Evolutionary conservation across 352 stramenopile species (phyloP).

Genomic region (Phytophthora agathidicida): DNA sequence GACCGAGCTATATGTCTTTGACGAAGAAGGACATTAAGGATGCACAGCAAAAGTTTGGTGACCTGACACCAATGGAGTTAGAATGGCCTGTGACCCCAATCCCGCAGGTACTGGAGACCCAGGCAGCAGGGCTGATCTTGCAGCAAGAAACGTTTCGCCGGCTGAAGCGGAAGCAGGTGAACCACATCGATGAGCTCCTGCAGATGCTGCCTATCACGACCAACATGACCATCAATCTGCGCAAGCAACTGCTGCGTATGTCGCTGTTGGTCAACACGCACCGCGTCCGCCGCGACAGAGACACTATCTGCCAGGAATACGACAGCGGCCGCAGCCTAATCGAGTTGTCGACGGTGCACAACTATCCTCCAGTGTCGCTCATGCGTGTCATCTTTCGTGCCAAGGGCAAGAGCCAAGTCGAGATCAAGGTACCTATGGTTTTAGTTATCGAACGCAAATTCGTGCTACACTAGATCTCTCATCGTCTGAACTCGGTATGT

Average conservation of each 20-base stretch:
- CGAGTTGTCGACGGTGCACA: constrained; percentile 72
- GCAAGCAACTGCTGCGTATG: constrained; percentile 87
- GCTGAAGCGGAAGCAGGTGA: constrained; percentile 81
- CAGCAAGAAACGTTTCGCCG: constrained; percentile 88
- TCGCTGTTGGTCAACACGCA: constrained; percentile 88
- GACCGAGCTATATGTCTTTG: constrained; percentile 53
- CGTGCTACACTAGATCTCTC: too few relatives aligned
- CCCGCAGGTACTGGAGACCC: constrained; percentile 82
- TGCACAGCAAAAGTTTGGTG: constrained; percentile 67
- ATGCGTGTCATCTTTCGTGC: constrained; percentile 81
- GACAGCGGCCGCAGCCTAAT: constrained; percentile 79
- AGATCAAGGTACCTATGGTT: constrained; percentile 65
- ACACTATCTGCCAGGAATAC: constrained; percentile 72
- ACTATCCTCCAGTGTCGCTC: constrained; percentile 85
- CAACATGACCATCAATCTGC: constrained; percentile 88
- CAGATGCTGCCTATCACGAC: constrained; percentile 88
- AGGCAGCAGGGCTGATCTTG: constrained; percentile 79
- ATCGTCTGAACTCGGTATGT: constrained; percentile 19
- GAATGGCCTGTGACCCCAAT: constrained; percentile 82
- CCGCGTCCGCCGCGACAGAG: constrained; percentile 66
- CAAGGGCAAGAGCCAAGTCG: constrained; percentile 63
- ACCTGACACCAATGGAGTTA: constrained; percentile 54
- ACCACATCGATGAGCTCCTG: constrained; percentile 80
- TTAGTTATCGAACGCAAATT: background rate
- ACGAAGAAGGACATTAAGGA: constrained; percentile 53